These are phyloP conservation scores for Agaricus blazei DNA, from an alignment of 768 basidiomycete genomes.

Conservation along the genomic window DNA sequence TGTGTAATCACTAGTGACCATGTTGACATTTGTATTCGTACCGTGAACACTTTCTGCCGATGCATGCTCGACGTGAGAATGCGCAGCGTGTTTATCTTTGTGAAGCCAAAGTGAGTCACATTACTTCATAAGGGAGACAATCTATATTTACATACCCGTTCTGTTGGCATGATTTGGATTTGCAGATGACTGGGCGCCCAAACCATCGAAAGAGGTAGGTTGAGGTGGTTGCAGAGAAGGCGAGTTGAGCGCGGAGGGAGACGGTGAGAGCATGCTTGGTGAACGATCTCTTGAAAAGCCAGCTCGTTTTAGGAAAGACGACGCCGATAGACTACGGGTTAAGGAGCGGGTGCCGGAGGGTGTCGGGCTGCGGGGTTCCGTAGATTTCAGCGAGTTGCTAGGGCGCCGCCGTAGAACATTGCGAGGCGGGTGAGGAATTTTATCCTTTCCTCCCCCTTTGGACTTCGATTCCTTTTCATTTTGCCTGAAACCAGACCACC, in stretches of 20 bases:
- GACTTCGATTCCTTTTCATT: neutral
- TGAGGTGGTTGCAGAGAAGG: neutral
- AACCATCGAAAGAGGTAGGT: neutral
- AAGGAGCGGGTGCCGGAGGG: neutral
- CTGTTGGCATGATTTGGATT: neutral
- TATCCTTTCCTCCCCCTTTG: neutral
- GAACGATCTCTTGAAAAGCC: neutral
- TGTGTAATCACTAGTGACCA: neutral
- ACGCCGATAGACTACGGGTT: neutral
- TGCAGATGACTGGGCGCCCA: neutral
- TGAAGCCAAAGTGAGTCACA: neutral
- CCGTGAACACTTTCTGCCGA: neutral
- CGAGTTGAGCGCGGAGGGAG: neutral
- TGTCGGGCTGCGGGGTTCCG: neutral
- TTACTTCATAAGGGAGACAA: neutral
- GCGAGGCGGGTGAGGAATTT: neutral
- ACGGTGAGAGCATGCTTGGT: neutral
- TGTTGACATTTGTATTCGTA: neutral
- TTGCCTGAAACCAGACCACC: neutral
- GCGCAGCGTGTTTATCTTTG: neutral
- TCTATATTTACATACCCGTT: neutral
- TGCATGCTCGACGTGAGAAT: neutral
- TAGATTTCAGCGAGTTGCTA: neutral
- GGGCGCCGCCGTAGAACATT: slow-evolving; percentile 1
- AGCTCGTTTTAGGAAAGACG: neutral